Percentiles rank a stretch among this genome's conserved stretches.
Conservation (phyloP, 345 rosid species). For the Kernera saxatilis region DNA sequence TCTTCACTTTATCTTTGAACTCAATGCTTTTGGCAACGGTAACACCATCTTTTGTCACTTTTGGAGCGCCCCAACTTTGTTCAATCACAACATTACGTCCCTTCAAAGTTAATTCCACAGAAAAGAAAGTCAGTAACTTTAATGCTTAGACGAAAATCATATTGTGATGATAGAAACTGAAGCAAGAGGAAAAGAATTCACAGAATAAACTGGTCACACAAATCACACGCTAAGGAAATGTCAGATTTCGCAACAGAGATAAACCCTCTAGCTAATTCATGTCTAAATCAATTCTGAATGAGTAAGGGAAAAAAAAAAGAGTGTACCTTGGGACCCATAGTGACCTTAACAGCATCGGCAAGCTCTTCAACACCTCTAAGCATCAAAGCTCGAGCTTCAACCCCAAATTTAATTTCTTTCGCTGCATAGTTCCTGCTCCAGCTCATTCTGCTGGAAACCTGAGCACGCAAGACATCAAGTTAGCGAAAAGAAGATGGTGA, state of each 20-base stretch:
- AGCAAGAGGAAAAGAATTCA: background rate
- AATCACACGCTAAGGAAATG: background rate
- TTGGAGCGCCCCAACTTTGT: constrained; percentile 96
- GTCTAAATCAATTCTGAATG: background rate
- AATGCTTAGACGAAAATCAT: background rate
- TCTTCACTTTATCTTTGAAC: constrained; percentile 78
- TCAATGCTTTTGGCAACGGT: constrained; percentile 98
- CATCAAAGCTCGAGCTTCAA: constrained; percentile 69
- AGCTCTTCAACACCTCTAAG: constrained; percentile 68
- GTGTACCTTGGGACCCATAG: constrained; percentile 75
- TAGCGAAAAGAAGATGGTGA: background rate
- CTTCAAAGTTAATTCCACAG: constrained; percentile 25
- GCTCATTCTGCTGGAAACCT: constrained; percentile 9
- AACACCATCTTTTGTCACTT: constrained; percentile 97
- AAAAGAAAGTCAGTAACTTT: background rate
- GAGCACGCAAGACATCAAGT: background rate
- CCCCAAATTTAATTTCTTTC: constrained; percentile 59
- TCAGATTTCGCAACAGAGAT: background rate
- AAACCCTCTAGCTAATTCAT: background rate
- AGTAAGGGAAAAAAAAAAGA: background rate
- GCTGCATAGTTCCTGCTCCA: constrained; percentile 52
- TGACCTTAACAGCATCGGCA: constrained; percentile 62
- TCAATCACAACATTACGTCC: constrained; percentile 92
- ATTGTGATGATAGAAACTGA: background rate
- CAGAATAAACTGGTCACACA: background rate